Percentiles rank a stretch among this genome's conserved stretches.
Evolutionary conservation across 1,139 yeast species (phyloP).

Genomic region (Yamadazyma sp.): DNA sequence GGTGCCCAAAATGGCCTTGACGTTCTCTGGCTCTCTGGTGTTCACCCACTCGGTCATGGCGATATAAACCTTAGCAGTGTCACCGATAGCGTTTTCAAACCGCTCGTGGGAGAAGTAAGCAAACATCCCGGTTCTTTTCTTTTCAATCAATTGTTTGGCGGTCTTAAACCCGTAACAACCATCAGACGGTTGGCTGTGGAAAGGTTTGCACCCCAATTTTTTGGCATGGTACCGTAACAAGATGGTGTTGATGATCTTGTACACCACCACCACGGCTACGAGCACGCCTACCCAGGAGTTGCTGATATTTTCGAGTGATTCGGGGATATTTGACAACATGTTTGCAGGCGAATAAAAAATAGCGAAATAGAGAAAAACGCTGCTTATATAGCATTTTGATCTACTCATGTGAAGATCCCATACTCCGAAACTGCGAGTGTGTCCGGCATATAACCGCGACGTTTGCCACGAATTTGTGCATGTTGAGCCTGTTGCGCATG

Average conservation of each 20-base stretch:
- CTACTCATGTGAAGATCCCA: no score
- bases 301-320: neutral
- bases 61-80: conserved; percentile 7
- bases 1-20: conserved; percentile 39
- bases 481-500: neutral
- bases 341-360: no score
- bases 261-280: conserved; percentile 7
- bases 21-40: conserved; percentile 32
- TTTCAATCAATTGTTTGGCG: conserved; percentile 16
- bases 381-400: no score
- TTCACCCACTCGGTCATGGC: conserved; percentile 12
- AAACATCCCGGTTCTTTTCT: conserved; percentile 24
- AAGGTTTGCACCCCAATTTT: conserved; percentile 22
- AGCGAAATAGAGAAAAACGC: neutral
- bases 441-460: no score
- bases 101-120: conserved; percentile 21
- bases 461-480: neutral
- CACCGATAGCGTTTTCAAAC: conserved; percentile 11
- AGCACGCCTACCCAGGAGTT: conserved; percentile 7
- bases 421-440: neutral
- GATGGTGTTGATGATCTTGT: conserved; percentile 6
- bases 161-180: conserved; percentile 24
- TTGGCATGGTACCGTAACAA: conserved; percentile 7
- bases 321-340: no score
- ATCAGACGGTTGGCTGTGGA: conserved; percentile 15